Conservation (phyloP, 164 flowering plant genomes). For the Akebia trifoliata region DNA sequence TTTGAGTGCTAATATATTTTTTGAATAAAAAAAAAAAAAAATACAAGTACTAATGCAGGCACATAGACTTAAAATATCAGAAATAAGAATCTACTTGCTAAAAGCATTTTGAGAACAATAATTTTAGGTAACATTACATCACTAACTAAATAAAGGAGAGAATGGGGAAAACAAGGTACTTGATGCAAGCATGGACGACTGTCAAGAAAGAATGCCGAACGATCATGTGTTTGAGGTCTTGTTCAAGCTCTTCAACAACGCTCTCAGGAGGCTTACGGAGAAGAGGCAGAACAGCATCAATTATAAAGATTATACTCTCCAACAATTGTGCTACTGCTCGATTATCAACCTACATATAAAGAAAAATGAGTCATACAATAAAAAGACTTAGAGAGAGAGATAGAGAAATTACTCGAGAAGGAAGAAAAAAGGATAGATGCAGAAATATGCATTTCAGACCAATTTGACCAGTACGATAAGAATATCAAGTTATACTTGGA, state of each 20-base stretch:
- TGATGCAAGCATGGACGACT: slow-evolving; percentile 96
- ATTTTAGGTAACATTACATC: not conserved
- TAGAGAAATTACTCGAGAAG: too few species aligned
- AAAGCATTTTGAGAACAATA: too few species aligned
- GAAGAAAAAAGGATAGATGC: too few species aligned
- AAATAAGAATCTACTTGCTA: too few species aligned
- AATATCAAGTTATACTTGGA: too few species aligned
- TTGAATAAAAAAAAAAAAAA: too few species aligned
- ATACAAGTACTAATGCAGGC: too few species aligned
- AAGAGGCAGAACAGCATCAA: slow-evolving; percentile 81
- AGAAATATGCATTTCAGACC: too few species aligned
- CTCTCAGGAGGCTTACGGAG: slow-evolving; percentile 68
- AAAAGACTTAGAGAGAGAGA: not conserved
- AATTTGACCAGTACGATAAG: too few species aligned
- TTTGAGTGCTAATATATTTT: too few species aligned
- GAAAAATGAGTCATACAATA: slow-evolving; percentile 10
- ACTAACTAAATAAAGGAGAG: not conserved
- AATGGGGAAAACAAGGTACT: slow-evolving; percentile 37
- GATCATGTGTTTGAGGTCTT: slow-evolving; percentile 90
- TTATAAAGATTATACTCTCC: slow-evolving; percentile 85
- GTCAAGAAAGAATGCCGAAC: slow-evolving; percentile 90
- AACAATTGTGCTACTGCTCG: slow-evolving; percentile 68
- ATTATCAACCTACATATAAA: slow-evolving; percentile 63
- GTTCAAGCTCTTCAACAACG: slow-evolving; percentile 86
- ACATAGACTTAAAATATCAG: too few species aligned